Evolutionary conservation across 306 rosid species (phyloP), one percentile per base, ranked within the genome.

Genomic region (Cicer arietinum): DNA sequence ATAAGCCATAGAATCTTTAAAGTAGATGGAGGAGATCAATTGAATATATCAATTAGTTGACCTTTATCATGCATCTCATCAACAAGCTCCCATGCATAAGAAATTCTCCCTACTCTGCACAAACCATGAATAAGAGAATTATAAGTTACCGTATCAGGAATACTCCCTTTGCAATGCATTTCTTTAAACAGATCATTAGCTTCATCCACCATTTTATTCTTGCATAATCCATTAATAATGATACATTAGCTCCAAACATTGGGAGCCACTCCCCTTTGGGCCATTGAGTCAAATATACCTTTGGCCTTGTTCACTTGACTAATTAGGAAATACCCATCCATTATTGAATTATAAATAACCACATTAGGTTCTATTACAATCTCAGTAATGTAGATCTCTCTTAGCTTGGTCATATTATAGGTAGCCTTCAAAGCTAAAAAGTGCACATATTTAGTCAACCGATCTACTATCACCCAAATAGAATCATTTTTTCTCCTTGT

Each of bases 171-270:
- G 16, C 7, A 1, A 22, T 25, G 42, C 16, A 58, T 58, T 58
- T 58, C 9, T 58, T 58, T 30, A 7, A 58, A 58, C 8, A 58
- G 42, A 58, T 6, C 8, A 8, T 10, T 0, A 1, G 42, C 64
- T 58, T 58, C 64, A 11, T 58, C 64, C 7, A 25, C 40, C 64
- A 25, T 58, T 58, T 58, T 58, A 25, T 4, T 58, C 41, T 58
- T 58, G 5, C 42, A 25, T 10, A 58, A 12, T 2, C 64, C 64
- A 58, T 58, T 20, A 6, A 64, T 64, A n/a, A 64, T 16, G 25
- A 64, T 43, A 64, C 2, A 42, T 10, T 64, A 64, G 52, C 39
- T 13, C 1, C 7, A 1, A 42, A 64, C 51, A 10, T 17, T 1
- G 11, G 70, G 70, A 6, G 8, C 3, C 9, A 42, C 70, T 8